These are phyloP conservation scores for Aspergillus egyptiacus DNA, from an alignment of 495 filamentous ascomycete species.

Conservation along the genomic window DNA sequence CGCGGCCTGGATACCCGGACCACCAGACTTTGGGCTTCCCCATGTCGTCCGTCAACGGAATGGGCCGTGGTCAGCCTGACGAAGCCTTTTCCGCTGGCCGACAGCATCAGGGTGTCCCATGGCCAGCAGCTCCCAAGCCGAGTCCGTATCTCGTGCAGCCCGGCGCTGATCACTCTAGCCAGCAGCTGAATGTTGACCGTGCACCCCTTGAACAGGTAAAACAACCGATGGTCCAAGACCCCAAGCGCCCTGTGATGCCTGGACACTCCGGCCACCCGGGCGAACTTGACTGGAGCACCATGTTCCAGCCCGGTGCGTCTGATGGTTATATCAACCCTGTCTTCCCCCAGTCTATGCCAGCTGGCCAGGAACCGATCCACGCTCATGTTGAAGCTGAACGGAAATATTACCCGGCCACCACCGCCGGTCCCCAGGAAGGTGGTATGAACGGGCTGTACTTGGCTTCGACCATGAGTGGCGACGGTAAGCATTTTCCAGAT, in stretches of 20 bases:
- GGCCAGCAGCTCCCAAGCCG: constrained; percentile 44
- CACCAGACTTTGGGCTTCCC: constrained; percentile 43
- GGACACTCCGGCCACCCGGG: constrained; percentile 38
- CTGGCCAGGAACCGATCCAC: constrained; percentile 42
- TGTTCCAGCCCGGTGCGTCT: constrained; percentile 64
- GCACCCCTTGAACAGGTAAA: constrained; percentile 45
- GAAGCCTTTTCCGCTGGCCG: constrained; percentile 36
- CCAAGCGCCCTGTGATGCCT: constrained; percentile 41
- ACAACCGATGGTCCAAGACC: constrained; percentile 38
- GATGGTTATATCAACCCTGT: constrained; percentile 55
- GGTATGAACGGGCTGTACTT: constrained; percentile 45
- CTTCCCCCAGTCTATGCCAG: constrained; percentile 49
- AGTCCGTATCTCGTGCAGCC: constrained; percentile 45
- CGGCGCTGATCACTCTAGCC: constrained; percentile 36
- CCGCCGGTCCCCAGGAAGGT: constrained; percentile 36
- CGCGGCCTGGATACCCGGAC: constrained; percentile 36
- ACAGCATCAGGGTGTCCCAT: constrained; percentile 37
- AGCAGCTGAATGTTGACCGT: constrained; percentile 47
- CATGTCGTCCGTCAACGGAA: constrained; percentile 43
- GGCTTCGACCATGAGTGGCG: constrained; percentile 44
- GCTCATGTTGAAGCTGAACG: constrained; percentile 42
- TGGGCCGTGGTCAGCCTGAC: constrained; percentile 39
- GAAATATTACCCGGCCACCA: constrained; percentile 42
- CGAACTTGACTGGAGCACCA: constrained; percentile 61
- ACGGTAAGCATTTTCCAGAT: too few relatives aligned